Evolutionary conservation across 306 rosid genomes (phyloP).

Genomic region (Datisca glomerata): DNA sequence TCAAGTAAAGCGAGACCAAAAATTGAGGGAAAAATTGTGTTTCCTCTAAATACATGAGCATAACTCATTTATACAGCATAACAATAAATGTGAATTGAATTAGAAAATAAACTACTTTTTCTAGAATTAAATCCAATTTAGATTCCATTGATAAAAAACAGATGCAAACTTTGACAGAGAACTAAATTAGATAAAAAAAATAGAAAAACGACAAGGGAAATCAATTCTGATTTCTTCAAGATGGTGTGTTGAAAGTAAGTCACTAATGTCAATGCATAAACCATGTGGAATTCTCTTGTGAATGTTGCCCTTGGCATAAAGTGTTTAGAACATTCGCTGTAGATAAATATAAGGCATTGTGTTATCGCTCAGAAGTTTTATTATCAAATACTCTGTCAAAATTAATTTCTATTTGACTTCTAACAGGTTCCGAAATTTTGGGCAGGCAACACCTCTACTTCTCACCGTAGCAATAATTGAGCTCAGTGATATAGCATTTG

Average conservation of each 20-base stretch:
- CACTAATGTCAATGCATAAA: slow-evolving; percentile 12
- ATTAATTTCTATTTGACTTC: slow-evolving; percentile 60
- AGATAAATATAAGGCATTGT: slow-evolving; percentile 12
- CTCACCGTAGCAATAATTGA: slow-evolving; percentile 88
- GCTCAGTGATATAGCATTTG: slow-evolving; percentile 95
- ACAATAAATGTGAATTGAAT: too few species aligned
- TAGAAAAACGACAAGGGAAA: too few species aligned
- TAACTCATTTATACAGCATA: too few species aligned
- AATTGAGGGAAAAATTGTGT: too few species aligned
- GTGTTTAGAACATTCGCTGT: slow-evolving; percentile 4
- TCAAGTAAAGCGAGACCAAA: too few species aligned
- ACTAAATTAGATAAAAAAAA: too few species aligned
- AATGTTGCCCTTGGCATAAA: not conserved
- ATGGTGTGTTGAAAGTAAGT: slow-evolving; percentile 77
- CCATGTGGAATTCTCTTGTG: slow-evolving; percentile 11
- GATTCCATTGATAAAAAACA: too few species aligned
- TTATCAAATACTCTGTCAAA: slow-evolving; percentile 18
- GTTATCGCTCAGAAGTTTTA: slow-evolving; percentile 9
- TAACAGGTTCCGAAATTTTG: slow-evolving; percentile 99
- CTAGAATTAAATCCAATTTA: too few species aligned
- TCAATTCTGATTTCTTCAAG: too few species aligned
- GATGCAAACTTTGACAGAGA: too few species aligned
- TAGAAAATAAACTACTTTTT: too few species aligned
- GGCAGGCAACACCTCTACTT: slow-evolving; percentile 99
- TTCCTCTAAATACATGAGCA: too few species aligned